These are phyloP conservation scores for Tylopilus subfusipes DNA, from an alignment of 768 basidiomycete species.

Conservation along the genomic window DNA sequence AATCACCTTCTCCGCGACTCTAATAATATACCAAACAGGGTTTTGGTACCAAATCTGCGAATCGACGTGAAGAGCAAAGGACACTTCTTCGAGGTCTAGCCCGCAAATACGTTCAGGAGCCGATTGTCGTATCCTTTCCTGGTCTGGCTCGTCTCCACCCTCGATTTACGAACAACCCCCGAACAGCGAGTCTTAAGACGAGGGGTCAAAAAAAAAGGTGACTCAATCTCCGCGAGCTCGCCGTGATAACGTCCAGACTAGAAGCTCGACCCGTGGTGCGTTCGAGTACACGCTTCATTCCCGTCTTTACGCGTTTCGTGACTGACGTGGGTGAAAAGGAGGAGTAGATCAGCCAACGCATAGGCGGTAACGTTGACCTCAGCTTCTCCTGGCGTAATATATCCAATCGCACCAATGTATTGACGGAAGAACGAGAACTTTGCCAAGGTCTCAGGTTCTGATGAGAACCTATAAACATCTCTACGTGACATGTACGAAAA, in stretches of 20 bases:
- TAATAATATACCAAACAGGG: conserved; percentile 4
- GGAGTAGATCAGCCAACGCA: background rate
- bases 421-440: background rate
- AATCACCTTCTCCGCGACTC: conserved; percentile 8
- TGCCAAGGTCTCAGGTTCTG: background rate
- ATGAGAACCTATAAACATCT: background rate
- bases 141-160: background rate
- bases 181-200: background rate
- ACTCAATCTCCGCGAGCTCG: background rate
- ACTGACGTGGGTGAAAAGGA: background rate
- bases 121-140: background rate
- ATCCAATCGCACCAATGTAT: background rate
- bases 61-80: background rate
- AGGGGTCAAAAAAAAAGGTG: no score
- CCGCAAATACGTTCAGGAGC: background rate
- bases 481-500: conserved; percentile 9
- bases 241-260: background rate
- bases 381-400: conserved; percentile 5
- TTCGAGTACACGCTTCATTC: conserved; percentile 6
- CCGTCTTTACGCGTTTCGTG: conserved; percentile 1
- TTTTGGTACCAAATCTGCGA: conserved; percentile 1
- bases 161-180: background rate
- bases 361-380: background rate
- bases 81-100: conserved; percentile 1
- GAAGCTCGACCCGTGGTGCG: background rate